Conservation (phyloP, 2,329 filamentous ascomycete species). For the Bipolaris cookei region DNA sequence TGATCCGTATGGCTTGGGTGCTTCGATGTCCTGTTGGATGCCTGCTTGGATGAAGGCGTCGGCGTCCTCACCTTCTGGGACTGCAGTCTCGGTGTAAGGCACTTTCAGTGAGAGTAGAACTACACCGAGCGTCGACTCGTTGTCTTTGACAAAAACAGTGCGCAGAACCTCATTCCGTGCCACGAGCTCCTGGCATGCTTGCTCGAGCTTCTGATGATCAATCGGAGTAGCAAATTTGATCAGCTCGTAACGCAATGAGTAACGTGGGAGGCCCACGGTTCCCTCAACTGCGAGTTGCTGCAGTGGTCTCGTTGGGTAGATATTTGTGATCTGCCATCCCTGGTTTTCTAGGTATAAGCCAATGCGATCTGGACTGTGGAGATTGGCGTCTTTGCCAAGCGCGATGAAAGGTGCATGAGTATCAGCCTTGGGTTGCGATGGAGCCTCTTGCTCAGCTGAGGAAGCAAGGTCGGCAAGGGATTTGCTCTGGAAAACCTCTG, state of each 20-base stretch:
- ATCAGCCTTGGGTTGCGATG: constrained; percentile 23
- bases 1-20: constrained; percentile 63
- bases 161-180: constrained; percentile 68
- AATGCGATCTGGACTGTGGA: constrained; percentile 58
- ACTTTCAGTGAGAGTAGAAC: constrained; percentile 63
- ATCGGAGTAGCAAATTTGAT: constrained; percentile 65
- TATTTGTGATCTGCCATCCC: constrained; percentile 60
- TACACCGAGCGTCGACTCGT: constrained; percentile 61
- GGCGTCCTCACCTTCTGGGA: constrained; percentile 56
- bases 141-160: constrained; percentile 65
- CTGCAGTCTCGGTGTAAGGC: constrained; percentile 51
- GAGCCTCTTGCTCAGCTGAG: constrained; percentile 39
- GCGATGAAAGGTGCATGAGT: constrained; percentile 59
- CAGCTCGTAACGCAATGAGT: constrained; percentile 68
- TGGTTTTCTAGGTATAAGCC: constrained; percentile 59
- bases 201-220: constrained; percentile 57
- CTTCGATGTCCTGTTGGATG: constrained; percentile 63
- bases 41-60: constrained; percentile 61
- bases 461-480: constrained; percentile 47
- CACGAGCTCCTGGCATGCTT: constrained; percentile 63
- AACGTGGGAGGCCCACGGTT: constrained; percentile 64
- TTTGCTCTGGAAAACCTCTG: constrained; percentile 54
- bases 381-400: constrained; percentile 52
- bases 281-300: constrained; percentile 66
- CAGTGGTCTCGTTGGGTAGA: constrained; percentile 64